Base-by-base conservation (phyloP, 176 grass and related monocot genomes). In the Avena sativa region DNA sequence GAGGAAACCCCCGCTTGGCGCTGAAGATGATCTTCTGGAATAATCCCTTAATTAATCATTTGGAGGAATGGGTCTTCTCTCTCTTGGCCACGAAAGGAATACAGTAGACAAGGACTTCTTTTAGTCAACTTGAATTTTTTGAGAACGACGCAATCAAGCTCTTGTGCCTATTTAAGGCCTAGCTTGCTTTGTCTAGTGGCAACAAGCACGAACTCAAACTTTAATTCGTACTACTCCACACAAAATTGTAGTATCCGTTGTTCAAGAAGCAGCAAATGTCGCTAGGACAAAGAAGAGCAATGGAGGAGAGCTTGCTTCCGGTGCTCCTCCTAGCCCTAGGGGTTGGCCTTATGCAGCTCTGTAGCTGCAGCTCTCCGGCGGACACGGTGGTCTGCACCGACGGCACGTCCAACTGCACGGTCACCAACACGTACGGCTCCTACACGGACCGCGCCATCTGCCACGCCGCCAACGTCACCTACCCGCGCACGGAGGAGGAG, bases 321-420 rank as follows among this genome's bases (percentile, higher is more conserved):
- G 0, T 68, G 21, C 48, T 88, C n/a, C 62, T 84, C 30, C 15
- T 52, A 13, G 40, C 70, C 38, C 1, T 65, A 19, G 26, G 62
- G 1, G 61, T 26, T 34, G 32, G 32, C 32, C 32, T 34, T 3
- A 58, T 73, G 66, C 79, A 64, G 38, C 71, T 83, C 55, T 20
- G 38, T 2, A 36, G 13, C 17, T 12, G 78, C 7, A 92, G 87
- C 80, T 80, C 71, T 21, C 71, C 71, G n/a, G 43, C 71, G 43
- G 44, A 74, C 20, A 43, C 71, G 71, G 71, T 74, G 43, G 43
- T 14, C 43, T 74, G 71, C 71, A 74, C n/a, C 9, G 3, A 25
- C 59, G 59, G 59, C 59, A 62, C 59, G 3, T 62, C 59, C 59
- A 62, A 62, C 43, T 74, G 71, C 43, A 74, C 71, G 20, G 71